phyloP scores from a whole-genome alignment of 345 rosid species.

The Durio zibethinus region DNA sequence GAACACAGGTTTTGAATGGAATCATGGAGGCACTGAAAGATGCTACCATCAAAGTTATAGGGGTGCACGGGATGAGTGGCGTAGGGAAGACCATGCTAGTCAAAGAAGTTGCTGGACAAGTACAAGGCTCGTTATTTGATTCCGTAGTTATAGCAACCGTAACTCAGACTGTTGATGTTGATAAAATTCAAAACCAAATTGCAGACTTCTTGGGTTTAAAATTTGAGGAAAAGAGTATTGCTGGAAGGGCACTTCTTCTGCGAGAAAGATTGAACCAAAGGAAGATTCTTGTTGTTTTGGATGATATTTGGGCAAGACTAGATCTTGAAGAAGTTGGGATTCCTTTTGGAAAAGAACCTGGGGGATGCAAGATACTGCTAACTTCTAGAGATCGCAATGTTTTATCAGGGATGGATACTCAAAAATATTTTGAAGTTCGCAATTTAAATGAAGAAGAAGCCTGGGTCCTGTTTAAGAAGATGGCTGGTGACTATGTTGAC shows the following conservation, averaged over 20 bases:
- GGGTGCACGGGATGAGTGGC: no score
- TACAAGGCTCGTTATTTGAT: conserved; percentile 7
- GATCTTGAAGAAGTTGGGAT: conserved; percentile 29
- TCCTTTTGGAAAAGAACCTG: conserved; percentile 12
- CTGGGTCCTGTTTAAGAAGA: conserved; percentile 25
- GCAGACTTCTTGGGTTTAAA: conserved; percentile 1
- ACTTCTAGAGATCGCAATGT: conserved; percentile 22
- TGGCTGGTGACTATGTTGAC: neutral
- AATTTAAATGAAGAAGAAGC: conserved; percentile 24
- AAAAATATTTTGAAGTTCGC: neutral
- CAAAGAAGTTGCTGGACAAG: conserved; percentile 1
- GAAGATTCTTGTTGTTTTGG: neutral
- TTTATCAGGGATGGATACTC: conserved; percentile 14
- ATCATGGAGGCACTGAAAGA: neutral
- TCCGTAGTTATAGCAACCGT: conserved; percentile 14
- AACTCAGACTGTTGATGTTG: neutral
- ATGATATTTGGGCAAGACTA: neutral
- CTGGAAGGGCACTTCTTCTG: neutral
- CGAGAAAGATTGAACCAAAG: neutral
- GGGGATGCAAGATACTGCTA: conserved; percentile 25
- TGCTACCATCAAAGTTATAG: no score
- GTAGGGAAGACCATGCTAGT: neutral
- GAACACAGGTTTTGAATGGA: neutral
- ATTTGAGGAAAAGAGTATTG: neutral
- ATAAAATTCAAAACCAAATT: conserved; percentile 16